Base-by-base conservation (phyloP, 2,329 filamentous ascomycete species). In the Aurifilum marmelostoma region DNA sequence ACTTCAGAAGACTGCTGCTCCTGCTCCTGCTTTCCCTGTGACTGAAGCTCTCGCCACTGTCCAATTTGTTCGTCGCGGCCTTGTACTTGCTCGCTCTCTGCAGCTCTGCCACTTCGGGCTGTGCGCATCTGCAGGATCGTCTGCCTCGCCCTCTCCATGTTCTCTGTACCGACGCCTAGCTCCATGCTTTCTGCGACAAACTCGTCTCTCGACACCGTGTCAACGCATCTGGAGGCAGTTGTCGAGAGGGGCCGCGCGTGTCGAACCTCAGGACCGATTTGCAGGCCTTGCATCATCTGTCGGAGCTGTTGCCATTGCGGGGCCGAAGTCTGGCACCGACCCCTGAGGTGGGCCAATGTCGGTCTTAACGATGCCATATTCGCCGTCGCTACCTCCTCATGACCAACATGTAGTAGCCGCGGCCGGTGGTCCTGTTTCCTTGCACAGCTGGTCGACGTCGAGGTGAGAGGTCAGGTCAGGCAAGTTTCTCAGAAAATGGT, bases 221-320 rank as follows among this genome's bases (percentile, higher is more conserved):
- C 27, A 29, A 63, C 56, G 54, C 47, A 7, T 63, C 64, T 59
- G 39, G 61, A 65, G 39, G 64, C 58, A 32, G 39, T 41, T 32
- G 69, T 71, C 50, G 71, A 72, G 6, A 62, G 63, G 67, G 37
- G 60, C 32, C 69, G 67, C 29, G 68, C 63, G 63, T 62, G 64
- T 32, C 59, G 59, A 54, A 62, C 52, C 41, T 65, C 65, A 8
- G 69, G 60, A 52, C 62, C 67, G 39, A 69, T 61, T 43, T 71
- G 67, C 41, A 71, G 61, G 14, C 67, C 62, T 39, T 71, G 69
- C 41, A 69, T 37, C 68, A 66, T 69, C 6, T 69, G 67, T 21
- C 67, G 60, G 6, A 70, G 52, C 61, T 72, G 67, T 50, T 72
- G 70, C 67, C 70, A 71, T 72, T 71, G 67, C 61, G 72, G 71